Evolutionary conservation across 495 filamentous ascomycete species (phyloP).

Genomic region (Aspergillus steynii): DNA sequence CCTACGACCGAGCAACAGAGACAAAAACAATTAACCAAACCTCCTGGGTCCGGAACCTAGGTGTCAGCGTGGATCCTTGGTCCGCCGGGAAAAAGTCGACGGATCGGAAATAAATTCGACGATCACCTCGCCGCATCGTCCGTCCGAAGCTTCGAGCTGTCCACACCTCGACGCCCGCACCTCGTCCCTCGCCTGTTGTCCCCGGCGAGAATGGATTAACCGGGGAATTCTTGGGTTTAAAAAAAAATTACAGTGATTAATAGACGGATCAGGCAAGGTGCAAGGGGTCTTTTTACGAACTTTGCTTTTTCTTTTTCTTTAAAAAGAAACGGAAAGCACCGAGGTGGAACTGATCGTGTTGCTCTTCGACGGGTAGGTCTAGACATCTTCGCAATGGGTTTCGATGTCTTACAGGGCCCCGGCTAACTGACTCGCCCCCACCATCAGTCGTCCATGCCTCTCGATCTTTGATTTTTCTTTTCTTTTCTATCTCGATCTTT

Average conservation of each 20-base stretch:
- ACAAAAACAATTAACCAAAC: constrained; percentile 1
- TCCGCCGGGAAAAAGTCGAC: constrained; percentile 11
- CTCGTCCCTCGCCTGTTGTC: not conserved
- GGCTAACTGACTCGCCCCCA: not conserved
- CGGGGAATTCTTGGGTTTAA: not conserved
- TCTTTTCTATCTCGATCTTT: constrained; percentile 10
- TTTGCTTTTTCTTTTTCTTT: not conserved
- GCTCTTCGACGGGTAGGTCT: not conserved
- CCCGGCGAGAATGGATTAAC: not conserved
- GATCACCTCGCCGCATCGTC: constrained; percentile 13
- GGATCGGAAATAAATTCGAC: constrained; percentile 19
- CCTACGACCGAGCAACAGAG: constrained; percentile 5
- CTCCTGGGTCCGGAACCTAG: constrained; percentile 18
- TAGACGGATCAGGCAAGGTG: not conserved
- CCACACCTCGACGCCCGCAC: not conserved
- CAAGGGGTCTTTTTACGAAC: not conserved
- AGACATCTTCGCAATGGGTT: not conserved
- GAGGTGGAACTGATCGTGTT: not conserved
- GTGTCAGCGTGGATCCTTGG: constrained; percentile 28
- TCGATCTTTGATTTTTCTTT: constrained; percentile 8
- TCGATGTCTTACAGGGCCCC: not conserved
- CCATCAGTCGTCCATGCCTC: constrained; percentile 12
- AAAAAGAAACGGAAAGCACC: not conserved
- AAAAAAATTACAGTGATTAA: not conserved
- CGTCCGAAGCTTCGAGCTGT: not conserved